These are phyloP conservation scores for Daldinia childiae DNA, from an alignment of 495 filamentous ascomycete species.

Conservation along the genomic window DNA sequence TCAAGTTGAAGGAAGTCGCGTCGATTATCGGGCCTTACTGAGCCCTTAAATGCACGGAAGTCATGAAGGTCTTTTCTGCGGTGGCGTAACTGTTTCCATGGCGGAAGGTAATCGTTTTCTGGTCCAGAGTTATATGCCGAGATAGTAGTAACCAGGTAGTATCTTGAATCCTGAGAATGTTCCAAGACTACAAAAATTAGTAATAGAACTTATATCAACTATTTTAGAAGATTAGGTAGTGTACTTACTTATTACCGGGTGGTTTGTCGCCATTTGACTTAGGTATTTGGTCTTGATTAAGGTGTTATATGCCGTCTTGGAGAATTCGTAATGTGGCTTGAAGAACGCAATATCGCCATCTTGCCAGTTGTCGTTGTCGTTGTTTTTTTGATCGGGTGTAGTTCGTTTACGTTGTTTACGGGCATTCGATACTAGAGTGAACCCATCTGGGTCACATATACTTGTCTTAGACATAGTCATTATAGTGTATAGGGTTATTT, in stretches of 20 bases:
- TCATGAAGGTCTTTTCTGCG: slow-evolving; percentile 12
- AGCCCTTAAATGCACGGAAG: slow-evolving; percentile 49
- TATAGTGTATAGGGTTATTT: neutral
- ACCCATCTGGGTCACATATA: neutral
- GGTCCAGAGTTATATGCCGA: slow-evolving; percentile 45
- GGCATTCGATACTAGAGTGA: neutral
- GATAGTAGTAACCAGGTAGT: slow-evolving; percentile 45
- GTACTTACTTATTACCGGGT: slow-evolving; percentile 45
- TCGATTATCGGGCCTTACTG: neutral
- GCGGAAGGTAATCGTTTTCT: slow-evolving; percentile 38
- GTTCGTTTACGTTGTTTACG: neutral
- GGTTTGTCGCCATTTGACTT: slow-evolving; percentile 32
- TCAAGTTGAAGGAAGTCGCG: slow-evolving; percentile 36
- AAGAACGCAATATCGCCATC: slow-evolving; percentile 48
- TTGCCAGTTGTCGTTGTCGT: slow-evolving; percentile 20
- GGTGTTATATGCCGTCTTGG: neutral
- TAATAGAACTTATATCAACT: neutral
- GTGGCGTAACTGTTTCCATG: slow-evolving; percentile 43
- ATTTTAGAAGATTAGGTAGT: neutral
- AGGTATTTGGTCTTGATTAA: slow-evolving; percentile 37
- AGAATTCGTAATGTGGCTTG: slow-evolving; percentile 24
- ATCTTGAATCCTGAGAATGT: slow-evolving; percentile 14
- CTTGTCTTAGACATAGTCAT: neutral
- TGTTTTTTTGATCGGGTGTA: neutral
- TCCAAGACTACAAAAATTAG: slow-evolving; percentile 28